Evolutionary conservation across 2,329 filamentous ascomycete species (phyloP).

Genomic region (Falciphora oryzae): DNA sequence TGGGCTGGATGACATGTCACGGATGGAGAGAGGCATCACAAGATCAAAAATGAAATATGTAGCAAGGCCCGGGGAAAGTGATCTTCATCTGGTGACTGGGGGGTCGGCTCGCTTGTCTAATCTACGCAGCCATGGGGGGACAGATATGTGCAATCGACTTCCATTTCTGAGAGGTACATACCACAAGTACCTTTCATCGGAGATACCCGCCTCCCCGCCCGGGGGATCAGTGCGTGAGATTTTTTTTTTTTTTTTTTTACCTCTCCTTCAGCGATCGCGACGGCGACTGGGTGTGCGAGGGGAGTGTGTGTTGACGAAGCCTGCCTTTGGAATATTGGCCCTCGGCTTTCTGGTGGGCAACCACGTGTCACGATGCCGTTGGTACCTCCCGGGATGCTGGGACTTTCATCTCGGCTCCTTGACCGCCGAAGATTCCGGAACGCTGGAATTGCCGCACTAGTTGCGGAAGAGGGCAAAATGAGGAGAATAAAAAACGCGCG

Average conservation of each 20-base stretch:
- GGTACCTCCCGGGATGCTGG: slow-evolving; percentile 13
- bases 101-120: not conserved
- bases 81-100: not conserved
- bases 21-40: slow-evolving; percentile 8
- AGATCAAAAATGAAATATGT: not conserved
- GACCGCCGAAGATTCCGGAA: slow-evolving; percentile 6
- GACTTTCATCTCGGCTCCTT: not conserved
- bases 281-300: not conserved
- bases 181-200: not conserved
- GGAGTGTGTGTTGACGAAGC: not conserved
- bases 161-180: not conserved
- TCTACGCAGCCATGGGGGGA: not conserved
- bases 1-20: slow-evolving; percentile 16
- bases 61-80: not conserved
- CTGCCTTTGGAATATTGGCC: not conserved
- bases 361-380: slow-evolving; percentile 24
- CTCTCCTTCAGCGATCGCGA: too few species aligned
- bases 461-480: not conserved
- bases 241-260: not conserved
- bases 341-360: slow-evolving; percentile 6
- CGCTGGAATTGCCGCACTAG: not conserved
- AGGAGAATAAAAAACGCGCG: not conserved
- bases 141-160: not conserved
- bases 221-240: not conserved
- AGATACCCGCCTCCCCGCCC: not conserved